Evolutionary conservation across 2,329 filamentous ascomycete species (phyloP).

Genomic region (Stachybotrys chartarum): DNA sequence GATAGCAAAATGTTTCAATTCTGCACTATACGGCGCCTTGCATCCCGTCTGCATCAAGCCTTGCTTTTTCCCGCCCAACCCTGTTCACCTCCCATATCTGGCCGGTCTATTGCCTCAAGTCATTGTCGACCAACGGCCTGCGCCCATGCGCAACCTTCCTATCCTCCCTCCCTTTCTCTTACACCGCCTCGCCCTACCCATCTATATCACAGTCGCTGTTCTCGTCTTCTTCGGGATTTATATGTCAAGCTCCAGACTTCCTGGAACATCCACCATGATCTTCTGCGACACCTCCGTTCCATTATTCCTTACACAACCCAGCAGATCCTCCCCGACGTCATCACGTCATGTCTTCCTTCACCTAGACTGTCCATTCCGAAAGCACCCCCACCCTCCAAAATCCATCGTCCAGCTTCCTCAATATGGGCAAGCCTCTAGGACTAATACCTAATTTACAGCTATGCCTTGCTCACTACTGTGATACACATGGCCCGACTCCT

Average conservation of each 20-base stretch:
- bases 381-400: neutral
- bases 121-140: neutral
- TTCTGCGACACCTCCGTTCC: neutral
- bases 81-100: neutral
- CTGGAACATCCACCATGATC: neutral
- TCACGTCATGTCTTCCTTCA: neutral
- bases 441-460: conserved; percentile 44
- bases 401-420: conserved; percentile 4
- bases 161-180: neutral
- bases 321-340: neutral
- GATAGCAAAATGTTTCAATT: conserved; percentile 12
- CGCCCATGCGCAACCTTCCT: neutral
- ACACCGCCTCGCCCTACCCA: neutral
- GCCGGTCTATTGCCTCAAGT: neutral
- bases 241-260: neutral
- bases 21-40: conserved; percentile 6
- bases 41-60: conserved; percentile 5
- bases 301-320: neutral
- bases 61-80: conserved; percentile 1
- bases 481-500: conserved; percentile 61
- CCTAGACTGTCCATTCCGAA: conserved; percentile 1
- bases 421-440: conserved; percentile 19
- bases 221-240: neutral
- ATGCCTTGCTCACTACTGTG: conserved; percentile 65
- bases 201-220: neutral